phyloP scores from a whole-genome alignment of 73 alveolate genomes.

The Tetrahymena thermophila region DNA sequence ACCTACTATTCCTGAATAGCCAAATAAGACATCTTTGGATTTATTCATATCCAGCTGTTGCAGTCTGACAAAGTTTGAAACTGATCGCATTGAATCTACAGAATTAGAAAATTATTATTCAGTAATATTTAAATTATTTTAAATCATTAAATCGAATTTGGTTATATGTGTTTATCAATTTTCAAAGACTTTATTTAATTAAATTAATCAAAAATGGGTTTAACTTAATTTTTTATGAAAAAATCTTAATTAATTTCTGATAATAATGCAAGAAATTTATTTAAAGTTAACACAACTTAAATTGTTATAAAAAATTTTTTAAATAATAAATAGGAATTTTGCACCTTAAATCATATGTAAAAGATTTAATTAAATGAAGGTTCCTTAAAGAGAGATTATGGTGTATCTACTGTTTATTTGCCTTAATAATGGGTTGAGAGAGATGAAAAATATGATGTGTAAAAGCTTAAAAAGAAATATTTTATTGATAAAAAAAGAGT shows the following conservation, averaged over 20 bases:
- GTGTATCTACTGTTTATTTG: conserved; percentile 12
- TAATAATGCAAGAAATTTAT: too few relatives aligned
- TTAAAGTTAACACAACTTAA: too few relatives aligned
- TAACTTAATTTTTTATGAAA: too few relatives aligned
- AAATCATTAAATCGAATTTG: neutral
- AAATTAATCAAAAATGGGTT: too few relatives aligned
- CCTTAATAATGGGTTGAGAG: conserved; percentile 44
- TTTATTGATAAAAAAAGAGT: neutral
- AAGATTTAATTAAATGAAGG: conserved; percentile 10
- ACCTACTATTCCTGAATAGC: conserved; percentile 13
- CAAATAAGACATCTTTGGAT: conserved; percentile 13
- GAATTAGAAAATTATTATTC: neutral
- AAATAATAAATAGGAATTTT: conserved; percentile 16
- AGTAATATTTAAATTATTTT: neutral
- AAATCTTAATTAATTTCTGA: too few relatives aligned
- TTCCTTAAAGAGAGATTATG: conserved; percentile 17
- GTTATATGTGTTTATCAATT: too few relatives aligned
- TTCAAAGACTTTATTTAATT: too few relatives aligned
- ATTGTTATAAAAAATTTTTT: too few relatives aligned
- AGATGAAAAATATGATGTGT: conserved; percentile 24
- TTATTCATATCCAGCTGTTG: conserved; percentile 25
- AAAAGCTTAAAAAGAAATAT: neutral
- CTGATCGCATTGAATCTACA: conserved; percentile 10
- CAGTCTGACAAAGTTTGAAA: conserved; percentile 25
- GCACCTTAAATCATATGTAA: conserved; percentile 22